Conservation (phyloP, 148 eudicot genomes). For the Heliamphora exappendiculata region DNA sequence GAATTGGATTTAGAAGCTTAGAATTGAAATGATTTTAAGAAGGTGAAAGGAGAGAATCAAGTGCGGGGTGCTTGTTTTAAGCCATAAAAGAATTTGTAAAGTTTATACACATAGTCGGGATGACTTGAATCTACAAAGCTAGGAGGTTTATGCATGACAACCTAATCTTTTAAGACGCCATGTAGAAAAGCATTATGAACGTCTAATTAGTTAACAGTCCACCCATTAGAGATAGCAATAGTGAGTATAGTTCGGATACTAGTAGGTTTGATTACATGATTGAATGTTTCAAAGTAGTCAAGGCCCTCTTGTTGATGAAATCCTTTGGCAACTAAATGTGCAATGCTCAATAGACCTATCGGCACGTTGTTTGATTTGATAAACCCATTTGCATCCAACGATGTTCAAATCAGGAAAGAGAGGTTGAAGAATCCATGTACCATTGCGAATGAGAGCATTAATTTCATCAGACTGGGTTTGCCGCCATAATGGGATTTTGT, state of each 20-base stretch:
- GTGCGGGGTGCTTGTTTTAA: neutral
- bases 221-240: neutral
- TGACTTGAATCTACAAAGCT: too few species aligned
- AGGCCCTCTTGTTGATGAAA: neutral
- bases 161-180: neutral
- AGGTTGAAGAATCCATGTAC: too few species aligned
- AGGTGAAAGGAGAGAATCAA: neutral
- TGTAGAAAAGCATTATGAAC: neutral
- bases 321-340: neutral
- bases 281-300: constrained; percentile 1
- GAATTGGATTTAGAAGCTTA: neutral
- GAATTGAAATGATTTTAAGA: neutral
- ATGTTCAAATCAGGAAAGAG: too few species aligned
- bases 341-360: too few species aligned
- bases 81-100: neutral
- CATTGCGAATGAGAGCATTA: too few species aligned
- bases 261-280: neutral
- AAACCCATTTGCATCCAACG: too few species aligned
- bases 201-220: neutral
- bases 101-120: too few species aligned
- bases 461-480: too few species aligned
- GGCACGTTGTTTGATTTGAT: too few species aligned
- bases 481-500: too few species aligned
- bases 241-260: neutral
- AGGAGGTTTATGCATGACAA: too few species aligned